Conservation (phyloP, 2,329 filamentous ascomycete species). For the Penicillium sclerotiorum region DNA sequence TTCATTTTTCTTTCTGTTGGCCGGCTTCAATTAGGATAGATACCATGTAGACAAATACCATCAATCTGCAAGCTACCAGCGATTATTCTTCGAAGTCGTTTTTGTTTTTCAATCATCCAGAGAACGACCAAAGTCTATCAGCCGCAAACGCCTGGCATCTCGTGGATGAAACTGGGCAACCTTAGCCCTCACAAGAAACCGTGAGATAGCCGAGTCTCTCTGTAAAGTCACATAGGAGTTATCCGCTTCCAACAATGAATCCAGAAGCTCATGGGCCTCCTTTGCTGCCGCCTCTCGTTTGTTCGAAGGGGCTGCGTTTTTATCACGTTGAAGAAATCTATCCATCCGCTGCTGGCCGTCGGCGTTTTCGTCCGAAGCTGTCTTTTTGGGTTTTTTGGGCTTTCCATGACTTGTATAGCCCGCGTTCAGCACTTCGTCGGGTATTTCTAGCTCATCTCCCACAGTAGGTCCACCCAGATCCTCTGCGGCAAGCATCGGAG, state of each 20-base stretch:
- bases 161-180: conserved; percentile 59
- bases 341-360: conserved; percentile 54
- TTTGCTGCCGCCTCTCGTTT: conserved; percentile 53
- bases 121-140: conserved; percentile 56
- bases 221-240: conserved; percentile 53
- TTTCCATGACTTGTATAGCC: conserved; percentile 59
- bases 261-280: conserved; percentile 52
- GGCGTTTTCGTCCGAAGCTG: conserved; percentile 30
- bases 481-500: conserved; percentile 77
- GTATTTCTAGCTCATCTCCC: conserved; percentile 69
- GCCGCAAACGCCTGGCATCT: conserved; percentile 54
- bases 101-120: conserved; percentile 28
- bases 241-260: conserved; percentile 49
- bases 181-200: conserved; percentile 58
- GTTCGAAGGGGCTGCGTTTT: conserved; percentile 34
- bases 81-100: background rate
- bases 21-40: conserved; percentile 13
- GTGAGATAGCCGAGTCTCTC: conserved; percentile 55
- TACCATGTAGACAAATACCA: conserved; percentile 21
- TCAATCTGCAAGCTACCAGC: background rate
- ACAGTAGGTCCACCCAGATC: conserved; percentile 82
- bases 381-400: conserved; percentile 41
- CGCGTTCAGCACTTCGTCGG: conserved; percentile 55
- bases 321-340: conserved; percentile 49
- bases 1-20: too few species aligned